Percentiles rank a stretch among this genome's conserved stretches.
Evolutionary conservation across 2,329 filamentous ascomycete species (phyloP).

Genomic region (Ambrosiella cleistominuta): DNA sequence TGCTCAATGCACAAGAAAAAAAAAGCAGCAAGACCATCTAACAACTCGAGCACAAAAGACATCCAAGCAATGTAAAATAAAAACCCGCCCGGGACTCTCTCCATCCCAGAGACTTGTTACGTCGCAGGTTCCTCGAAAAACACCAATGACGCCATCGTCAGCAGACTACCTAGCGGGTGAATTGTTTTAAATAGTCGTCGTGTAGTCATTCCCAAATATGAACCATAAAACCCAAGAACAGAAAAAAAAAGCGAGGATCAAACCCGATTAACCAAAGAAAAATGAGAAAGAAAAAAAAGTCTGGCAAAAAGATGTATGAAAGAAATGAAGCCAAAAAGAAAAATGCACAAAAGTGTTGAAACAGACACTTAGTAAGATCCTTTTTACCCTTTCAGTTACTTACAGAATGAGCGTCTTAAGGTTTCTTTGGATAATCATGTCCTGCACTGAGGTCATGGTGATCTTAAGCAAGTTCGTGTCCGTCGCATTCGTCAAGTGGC

Average conservation of each 20-base stretch:
- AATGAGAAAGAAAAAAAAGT: neutral
- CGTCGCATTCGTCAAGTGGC: conserved; percentile 44
- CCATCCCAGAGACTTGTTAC: neutral
- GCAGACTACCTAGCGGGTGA: neutral
- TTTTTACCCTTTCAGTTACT: conserved; percentile 14
- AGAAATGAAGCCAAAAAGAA: neutral
- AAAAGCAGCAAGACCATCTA: neutral
- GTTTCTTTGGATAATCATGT: conserved; percentile 76
- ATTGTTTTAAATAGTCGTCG: neutral
- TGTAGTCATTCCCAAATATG: neutral
- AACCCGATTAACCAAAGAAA: neutral
- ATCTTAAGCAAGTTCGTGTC: conserved; percentile 65
- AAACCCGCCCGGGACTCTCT: neutral
- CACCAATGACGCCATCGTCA: neutral
- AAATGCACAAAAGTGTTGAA: neutral
- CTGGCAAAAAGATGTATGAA: neutral
- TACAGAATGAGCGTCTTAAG: conserved; percentile 61
- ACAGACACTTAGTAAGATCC: neutral
- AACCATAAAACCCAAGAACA: neutral
- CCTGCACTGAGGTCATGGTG: conserved; percentile 71
- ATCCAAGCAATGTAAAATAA: neutral
- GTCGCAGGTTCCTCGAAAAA: neutral
- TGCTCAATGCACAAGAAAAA: neutral
- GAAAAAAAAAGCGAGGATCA: neutral
- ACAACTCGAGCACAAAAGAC: neutral